phyloP scores from a whole-genome alignment of 805 yeast species.

The Myxozyma kluyveri region DNA sequence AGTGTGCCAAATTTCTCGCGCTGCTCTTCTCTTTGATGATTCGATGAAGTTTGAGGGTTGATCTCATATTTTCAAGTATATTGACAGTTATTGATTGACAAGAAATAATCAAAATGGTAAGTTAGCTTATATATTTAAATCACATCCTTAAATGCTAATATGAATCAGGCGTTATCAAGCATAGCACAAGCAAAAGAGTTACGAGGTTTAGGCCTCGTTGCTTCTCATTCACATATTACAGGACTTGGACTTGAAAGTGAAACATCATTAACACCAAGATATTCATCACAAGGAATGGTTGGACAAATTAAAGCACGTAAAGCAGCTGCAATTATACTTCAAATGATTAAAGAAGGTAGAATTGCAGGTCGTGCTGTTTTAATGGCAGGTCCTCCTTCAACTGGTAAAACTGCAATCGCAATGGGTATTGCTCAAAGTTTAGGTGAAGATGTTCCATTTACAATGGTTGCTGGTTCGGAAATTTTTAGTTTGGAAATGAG shows the following conservation, averaged over 20 bases:
- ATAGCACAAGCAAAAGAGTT: constrained; percentile 48
- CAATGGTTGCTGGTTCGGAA: constrained; percentile 93
- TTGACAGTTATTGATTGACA: too few species aligned
- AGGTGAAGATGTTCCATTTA: constrained; percentile 84
- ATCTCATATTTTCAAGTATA: too few species aligned
- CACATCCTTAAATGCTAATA: too few species aligned
- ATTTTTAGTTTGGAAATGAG: constrained; percentile 86
- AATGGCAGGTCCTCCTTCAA: constrained; percentile 97
- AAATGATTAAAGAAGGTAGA: constrained; percentile 88
- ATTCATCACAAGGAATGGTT: constrained; percentile 89
- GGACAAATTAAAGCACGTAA: constrained; percentile 90
- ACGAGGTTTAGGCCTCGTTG: constrained; percentile 72
- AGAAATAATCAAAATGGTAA: too few species aligned
- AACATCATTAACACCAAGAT: constrained; percentile 69
- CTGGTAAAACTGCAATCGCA: constrained; percentile 98
- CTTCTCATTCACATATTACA: constrained; percentile 97
- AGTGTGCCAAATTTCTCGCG: too few species aligned
- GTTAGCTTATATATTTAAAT: too few species aligned
- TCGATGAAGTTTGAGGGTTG: too few species aligned
- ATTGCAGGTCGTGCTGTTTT: constrained; percentile 96
- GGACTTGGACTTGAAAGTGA: constrained; percentile 93
- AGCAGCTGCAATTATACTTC: constrained; percentile 92
- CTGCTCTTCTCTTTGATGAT: too few species aligned
- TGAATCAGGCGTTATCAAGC: constrained; percentile 34
- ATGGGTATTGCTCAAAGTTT: constrained; percentile 61